Evolutionary conservation across 495 filamentous ascomycete species (phyloP).

Genomic region (Xylaria venustula): DNA sequence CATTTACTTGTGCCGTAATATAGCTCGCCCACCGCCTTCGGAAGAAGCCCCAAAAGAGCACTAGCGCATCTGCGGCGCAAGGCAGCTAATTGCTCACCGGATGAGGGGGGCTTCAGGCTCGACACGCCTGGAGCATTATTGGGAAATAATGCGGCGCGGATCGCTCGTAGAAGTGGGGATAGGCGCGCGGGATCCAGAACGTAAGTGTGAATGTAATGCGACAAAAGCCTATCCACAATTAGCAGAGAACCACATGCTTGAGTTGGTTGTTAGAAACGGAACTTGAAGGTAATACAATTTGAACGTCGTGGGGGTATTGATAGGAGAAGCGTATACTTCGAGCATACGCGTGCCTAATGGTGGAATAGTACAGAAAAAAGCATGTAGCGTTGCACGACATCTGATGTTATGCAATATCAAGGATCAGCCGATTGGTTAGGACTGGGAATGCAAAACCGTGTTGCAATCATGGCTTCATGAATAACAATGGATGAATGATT

Average conservation of each 20-base stretch:
- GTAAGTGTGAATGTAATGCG: conserved; percentile 62
- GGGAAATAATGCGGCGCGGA: conserved; percentile 75
- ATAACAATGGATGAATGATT: not conserved
- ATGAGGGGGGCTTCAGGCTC: conserved; percentile 45
- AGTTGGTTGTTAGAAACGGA: not conserved
- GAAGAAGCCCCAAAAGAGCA: conserved; percentile 51
- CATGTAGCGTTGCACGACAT: conserved; percentile 16
- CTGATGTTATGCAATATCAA: conserved; percentile 22
- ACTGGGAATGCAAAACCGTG: conserved; percentile 3
- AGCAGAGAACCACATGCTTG: conserved; percentile 14
- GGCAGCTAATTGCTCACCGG: conserved; percentile 44
- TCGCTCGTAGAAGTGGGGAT: conserved; percentile 68
- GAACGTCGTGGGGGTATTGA: not conserved
- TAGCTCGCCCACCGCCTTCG: conserved; percentile 44
- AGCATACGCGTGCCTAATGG: conserved; percentile 1
- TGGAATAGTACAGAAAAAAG: not conserved
- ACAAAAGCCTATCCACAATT: conserved; percentile 64
- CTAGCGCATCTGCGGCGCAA: conserved; percentile 54
- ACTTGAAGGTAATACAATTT: not conserved
- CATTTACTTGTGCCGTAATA: conserved; percentile 48
- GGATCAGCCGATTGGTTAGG: conserved; percentile 9
- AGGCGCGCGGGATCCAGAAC: conserved; percentile 66
- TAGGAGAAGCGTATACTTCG: conserved; percentile 8
- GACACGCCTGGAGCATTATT: conserved; percentile 61
- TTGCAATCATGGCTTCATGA: conserved; percentile 29